phyloP scores from a whole-genome alignment of 768 basidiomycete genomes.

The Trametes gibbosa region DNA sequence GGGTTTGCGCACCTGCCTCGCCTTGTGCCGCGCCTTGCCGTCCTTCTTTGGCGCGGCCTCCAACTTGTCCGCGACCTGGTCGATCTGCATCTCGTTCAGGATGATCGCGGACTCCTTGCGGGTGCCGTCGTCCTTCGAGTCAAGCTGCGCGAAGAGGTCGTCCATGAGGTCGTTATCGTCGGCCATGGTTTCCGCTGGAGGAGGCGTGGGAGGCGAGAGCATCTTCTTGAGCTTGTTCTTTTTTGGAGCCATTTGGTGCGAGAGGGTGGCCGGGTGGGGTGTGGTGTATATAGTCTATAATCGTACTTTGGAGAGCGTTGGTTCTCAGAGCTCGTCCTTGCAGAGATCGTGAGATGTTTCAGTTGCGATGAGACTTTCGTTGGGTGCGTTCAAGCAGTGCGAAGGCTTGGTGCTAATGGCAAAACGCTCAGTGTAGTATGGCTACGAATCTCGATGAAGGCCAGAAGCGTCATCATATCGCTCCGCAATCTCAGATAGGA shows the following conservation, averaged over 20 bases:
- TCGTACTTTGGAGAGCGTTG: no score
- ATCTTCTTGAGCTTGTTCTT: constrained; percentile 60
- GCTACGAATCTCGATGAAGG: neutral
- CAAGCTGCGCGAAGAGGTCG: constrained; percentile 75
- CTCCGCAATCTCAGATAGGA: constrained; percentile 5
- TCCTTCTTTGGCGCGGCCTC: constrained; percentile 44
- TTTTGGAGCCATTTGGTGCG: constrained; percentile 12
- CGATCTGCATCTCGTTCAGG: constrained; percentile 46
- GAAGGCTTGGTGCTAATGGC: no score
- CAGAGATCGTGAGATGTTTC: neutral
- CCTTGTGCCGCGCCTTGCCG: constrained; percentile 61
- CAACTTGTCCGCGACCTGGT: constrained; percentile 26
- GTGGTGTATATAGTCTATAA: no score
- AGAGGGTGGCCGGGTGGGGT: neutral
- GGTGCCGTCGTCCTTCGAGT: constrained; percentile 52
- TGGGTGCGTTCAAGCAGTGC: no score
- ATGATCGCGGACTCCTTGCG: constrained; percentile 49
- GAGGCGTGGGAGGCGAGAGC: constrained; percentile 28
- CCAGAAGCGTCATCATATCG: neutral
- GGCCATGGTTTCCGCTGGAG: constrained; percentile 34
- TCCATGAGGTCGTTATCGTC: constrained; percentile 67
- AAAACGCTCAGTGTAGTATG: no score
- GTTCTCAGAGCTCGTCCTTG: no score
- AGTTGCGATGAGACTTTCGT: neutral
- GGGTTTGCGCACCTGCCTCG: constrained; percentile 55